These are phyloP conservation scores for Leccinum disarticulatum DNA, from an alignment of 768 basidiomycete genomes.

Conservation along the genomic window DNA sequence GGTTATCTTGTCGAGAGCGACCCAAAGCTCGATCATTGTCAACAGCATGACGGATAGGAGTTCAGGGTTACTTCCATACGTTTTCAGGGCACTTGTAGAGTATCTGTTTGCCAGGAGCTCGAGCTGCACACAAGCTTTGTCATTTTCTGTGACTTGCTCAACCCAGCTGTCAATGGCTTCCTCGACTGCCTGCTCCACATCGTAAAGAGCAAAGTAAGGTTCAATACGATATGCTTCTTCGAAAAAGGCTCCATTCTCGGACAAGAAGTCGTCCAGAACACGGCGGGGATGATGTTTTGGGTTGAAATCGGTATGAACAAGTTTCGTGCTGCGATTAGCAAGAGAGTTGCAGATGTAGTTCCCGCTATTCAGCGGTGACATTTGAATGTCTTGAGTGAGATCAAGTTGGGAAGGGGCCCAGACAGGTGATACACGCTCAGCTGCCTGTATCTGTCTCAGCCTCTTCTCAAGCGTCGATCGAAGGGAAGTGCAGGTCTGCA, in stretches of 20 bases:
- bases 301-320: neutral
- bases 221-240: slow-evolving; percentile 2
- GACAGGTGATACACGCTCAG: slow-evolving; percentile 26
- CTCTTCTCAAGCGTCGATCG: slow-evolving; percentile 27
- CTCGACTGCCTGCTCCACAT: slow-evolving; percentile 37
- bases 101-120: slow-evolving; percentile 30
- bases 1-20: slow-evolving; percentile 31
- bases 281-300: slow-evolving; percentile 7
- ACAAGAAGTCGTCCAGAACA: neutral
- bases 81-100: slow-evolving; percentile 20
- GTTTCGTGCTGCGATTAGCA: neutral
- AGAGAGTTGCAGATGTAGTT: neutral
- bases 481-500: slow-evolving; percentile 33
- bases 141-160: neutral
- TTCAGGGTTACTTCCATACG: slow-evolving; percentile 38
- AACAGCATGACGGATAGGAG: slow-evolving; percentile 43
- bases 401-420: slow-evolving; percentile 30
- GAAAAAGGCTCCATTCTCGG: slow-evolving; percentile 11
- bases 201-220: slow-evolving; percentile 26
- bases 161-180: slow-evolving; percentile 37
- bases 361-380: neutral
- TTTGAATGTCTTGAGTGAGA: neutral
- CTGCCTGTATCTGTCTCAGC: slow-evolving; percentile 34
- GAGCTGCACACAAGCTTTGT: slow-evolving; percentile 10
- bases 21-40: slow-evolving; percentile 35